phyloP scores from a whole-genome alignment of 805 yeast genomes.

The Torulaspora microellipsoides region DNA sequence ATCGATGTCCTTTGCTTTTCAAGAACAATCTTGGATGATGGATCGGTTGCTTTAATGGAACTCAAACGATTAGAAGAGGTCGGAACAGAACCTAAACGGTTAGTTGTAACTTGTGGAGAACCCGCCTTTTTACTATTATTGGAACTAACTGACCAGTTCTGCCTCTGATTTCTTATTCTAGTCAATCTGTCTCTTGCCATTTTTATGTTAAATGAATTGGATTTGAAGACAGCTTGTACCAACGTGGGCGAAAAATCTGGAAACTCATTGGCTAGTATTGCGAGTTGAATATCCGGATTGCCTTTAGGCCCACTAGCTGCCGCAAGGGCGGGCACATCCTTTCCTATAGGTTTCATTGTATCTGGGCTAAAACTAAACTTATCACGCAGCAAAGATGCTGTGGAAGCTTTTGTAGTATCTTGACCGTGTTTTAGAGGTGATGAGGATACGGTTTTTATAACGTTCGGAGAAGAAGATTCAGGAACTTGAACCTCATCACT shows the following conservation, averaged over 20 bases:
- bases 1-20: constrained; percentile 37
- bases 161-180: constrained; percentile 27
- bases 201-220: constrained; percentile 36
- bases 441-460: constrained; percentile 21
- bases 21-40: constrained; percentile 37
- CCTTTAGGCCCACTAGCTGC: constrained; percentile 2
- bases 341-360: constrained; percentile 10
- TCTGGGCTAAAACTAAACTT: constrained; percentile 40
- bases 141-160: constrained; percentile 21
- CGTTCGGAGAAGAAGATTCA: constrained; percentile 42
- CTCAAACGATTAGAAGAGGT: constrained; percentile 21
- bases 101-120: background rate
- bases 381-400: constrained; percentile 34
- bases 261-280: constrained; percentile 26
- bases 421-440: constrained; percentile 26
- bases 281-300: constrained; percentile 19
- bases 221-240: constrained; percentile 38
- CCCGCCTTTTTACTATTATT: constrained; percentile 6
- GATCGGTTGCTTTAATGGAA: constrained; percentile 12
- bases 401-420: constrained; percentile 7
- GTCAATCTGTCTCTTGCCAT: constrained; percentile 34
- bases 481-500: constrained; percentile 44
- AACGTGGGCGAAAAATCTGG: constrained; percentile 34
- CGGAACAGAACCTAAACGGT: constrained; percentile 24
- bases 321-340: background rate